Evolutionary conservation across 2,329 filamentous ascomycete species (phyloP), one percentile per base, ranked within the genome.

Genomic region (Microascus cirrosus): DNA sequence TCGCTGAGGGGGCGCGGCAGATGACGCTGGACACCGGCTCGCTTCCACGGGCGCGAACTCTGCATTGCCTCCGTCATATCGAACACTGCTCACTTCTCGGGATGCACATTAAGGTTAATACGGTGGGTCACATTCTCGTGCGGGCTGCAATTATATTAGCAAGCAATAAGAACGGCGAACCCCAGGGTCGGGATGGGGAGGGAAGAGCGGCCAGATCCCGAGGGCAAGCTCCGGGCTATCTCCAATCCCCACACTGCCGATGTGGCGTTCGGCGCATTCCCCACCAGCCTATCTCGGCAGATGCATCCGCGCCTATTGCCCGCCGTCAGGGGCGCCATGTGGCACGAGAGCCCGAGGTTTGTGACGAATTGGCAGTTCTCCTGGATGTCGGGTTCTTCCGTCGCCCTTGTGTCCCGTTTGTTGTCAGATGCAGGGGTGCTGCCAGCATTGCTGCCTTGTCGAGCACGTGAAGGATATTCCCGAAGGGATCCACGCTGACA

Each of bases 281-380:
- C 54, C 54, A 55, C 54, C 54, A 55, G 54, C 54, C n/a, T 55
- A 55, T 55, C 35, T 55, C 54, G 54, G 54, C 54, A 55, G 54
- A 55, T 55, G 54, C 12, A 24, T 34, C 51, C 10, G 28, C 13
- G 39, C 15, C 39, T 18, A 45, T 15, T 45, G 39, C 15, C n/a
- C 39, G 10, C 36, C 36, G 36, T 15, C 36, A 11, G 12, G 36
- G n/a, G 35, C 39, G 39, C 5, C 2, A 18, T n/a, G 15, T 18
- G 39, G 39, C 15, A 18, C 7, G 36, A 39, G 36, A 39, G 36
- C 6, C 28, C 28, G 4, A 39, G 7, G 36, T 3, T 3, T 13
- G 36, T 12, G 36, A 39, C 36, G 36, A 13, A 18, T 18, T 39
- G 36, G 4, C 36, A 39, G 34, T 3, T 4, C 28, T 32, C 4